phyloP scores from a whole-genome alignment of 208 protist genomes.

The Leptomonas seymouri region DNA sequence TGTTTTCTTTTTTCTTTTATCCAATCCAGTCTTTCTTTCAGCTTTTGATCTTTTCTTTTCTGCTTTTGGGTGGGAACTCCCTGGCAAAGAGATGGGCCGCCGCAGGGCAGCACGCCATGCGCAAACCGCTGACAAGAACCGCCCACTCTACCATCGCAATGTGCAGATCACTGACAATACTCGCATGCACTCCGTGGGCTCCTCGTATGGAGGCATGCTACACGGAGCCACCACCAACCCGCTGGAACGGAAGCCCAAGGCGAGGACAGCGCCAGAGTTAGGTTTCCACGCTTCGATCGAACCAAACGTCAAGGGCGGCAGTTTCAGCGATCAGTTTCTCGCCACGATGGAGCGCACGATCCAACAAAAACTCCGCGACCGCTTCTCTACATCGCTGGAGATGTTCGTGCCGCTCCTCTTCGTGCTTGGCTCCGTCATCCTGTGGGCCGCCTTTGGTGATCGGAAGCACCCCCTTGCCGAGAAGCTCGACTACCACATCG shows the following conservation, averaged over 20 bases:
- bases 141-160: constrained; percentile 15
- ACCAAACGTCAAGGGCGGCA: constrained; percentile 41
- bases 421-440: constrained; percentile 40
- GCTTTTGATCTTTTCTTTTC: no score
- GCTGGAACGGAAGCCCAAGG: constrained; percentile 2
- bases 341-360: constrained; percentile 49
- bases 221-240: not conserved
- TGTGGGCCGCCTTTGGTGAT: constrained; percentile 54
- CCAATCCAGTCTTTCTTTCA: no score
- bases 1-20: no score
- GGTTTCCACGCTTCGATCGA: constrained; percentile 29
- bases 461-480: constrained; percentile 10
- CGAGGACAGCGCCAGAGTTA: not conserved
- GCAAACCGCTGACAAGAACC: not conserved
- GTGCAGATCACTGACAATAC: constrained; percentile 22
- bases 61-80: no score
- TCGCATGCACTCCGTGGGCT: constrained; percentile 25
- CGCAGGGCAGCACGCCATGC: constrained; percentile 15
- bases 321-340: constrained; percentile 46
- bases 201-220: not conserved
- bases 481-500: constrained; percentile 11
- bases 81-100: constrained; percentile 28
- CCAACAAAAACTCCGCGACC: constrained; percentile 39
- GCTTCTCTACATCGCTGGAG: constrained; percentile 37
- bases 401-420: constrained; percentile 57